Evolutionary conservation across 1,139 yeast genomes (phyloP), one percentile per base, ranked within the genome.

Genomic region (Lodderomyces oxycetoniae): DNA sequence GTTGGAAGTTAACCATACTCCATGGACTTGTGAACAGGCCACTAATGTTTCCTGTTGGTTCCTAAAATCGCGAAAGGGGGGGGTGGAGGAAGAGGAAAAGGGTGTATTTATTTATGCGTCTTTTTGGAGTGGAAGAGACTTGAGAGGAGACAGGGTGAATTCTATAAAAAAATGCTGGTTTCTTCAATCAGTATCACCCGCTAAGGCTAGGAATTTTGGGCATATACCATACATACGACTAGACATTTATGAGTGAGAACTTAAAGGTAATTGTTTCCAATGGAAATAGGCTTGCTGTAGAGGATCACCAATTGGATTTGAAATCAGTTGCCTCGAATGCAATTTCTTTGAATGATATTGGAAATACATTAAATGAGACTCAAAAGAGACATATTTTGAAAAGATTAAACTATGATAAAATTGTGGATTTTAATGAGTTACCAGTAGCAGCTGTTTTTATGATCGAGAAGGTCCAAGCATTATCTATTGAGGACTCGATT

Each of bases 401-500:
- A 37, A 48, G 61, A 43, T 38, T 61, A 25, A 50, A 57, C 28
- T 51, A 49, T 38, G 57, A 51, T 16, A 48, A 47, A 26, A 45
- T 58, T 26, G 45, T 32, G 1, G 34, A 50, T n/a, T 46, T 56
- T 36, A 61, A 57, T 5, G 56, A 61, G 31, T 51, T 63, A 33
- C 68, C 68, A 3, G 40, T 54, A n/a, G 46, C 49, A 14, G 59
- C 53, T 24, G 47, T 59, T 20, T 69, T 53, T 45, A 55, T 71
- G 51, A 50, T 65, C 46, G 62, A 61, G 27, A 67, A 67, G 43
- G 55, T 71, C 33, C 57, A 54, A 15, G 42, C 45, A 13, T 43
- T 74, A 48, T 34, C 63, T 2, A 49, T 57, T 12, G 62, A 57
- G 8, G 71, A 69, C 35, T 67, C 78, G 0, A 21, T 70, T 3